Evolutionary conservation across 2,329 filamentous ascomycete species (phyloP).

Genomic region (Cercospora sp.): DNA sequence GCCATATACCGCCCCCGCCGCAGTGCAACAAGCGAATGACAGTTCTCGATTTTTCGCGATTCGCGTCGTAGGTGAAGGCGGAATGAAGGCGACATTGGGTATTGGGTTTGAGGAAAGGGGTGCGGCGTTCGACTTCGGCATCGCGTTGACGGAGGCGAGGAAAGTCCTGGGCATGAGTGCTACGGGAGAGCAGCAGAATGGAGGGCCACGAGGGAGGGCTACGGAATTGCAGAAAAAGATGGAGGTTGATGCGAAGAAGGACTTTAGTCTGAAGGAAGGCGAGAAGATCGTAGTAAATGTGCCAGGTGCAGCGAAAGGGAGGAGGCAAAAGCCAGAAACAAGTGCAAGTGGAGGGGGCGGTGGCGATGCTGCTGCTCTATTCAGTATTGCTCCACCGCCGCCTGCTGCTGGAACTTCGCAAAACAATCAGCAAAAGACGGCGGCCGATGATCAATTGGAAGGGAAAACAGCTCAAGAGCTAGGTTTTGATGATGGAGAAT

Average conservation of each 20-base stretch:
- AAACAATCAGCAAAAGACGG: conserved; percentile 53
- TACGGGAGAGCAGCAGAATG: conserved; percentile 39
- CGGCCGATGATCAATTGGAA: conserved; percentile 59
- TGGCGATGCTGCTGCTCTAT: conserved; percentile 53
- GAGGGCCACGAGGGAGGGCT: conserved; percentile 42
- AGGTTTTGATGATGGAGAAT: conserved; percentile 84
- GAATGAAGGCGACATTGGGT: conserved; percentile 76
- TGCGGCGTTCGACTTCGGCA: conserved; percentile 83
- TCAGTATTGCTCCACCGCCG: conserved; percentile 74
- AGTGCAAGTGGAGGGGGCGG: conserved; percentile 44
- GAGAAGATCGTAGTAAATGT: conserved; percentile 80
- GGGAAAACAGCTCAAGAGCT: conserved; percentile 57
- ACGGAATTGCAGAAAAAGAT: conserved; percentile 39
- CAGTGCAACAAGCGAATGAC: conserved; percentile 77
- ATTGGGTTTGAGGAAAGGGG: conserved; percentile 85
- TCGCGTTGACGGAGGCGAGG: conserved; percentile 75
- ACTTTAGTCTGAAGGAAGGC: conserved; percentile 84
- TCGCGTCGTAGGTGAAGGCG: conserved; percentile 72
- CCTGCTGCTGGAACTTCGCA: conserved; percentile 54
- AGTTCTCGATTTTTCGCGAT: conserved; percentile 83
- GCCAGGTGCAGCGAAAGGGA: conserved; percentile 59
- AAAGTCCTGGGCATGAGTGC: conserved; percentile 63
- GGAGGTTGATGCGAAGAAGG: conserved; percentile 60
- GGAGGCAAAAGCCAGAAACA: conserved; percentile 36
- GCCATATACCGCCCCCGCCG: conserved; percentile 66